phyloP scores from a whole-genome alignment of 2,329 filamentous ascomycete species.

The Ascochyta fabae region DNA sequence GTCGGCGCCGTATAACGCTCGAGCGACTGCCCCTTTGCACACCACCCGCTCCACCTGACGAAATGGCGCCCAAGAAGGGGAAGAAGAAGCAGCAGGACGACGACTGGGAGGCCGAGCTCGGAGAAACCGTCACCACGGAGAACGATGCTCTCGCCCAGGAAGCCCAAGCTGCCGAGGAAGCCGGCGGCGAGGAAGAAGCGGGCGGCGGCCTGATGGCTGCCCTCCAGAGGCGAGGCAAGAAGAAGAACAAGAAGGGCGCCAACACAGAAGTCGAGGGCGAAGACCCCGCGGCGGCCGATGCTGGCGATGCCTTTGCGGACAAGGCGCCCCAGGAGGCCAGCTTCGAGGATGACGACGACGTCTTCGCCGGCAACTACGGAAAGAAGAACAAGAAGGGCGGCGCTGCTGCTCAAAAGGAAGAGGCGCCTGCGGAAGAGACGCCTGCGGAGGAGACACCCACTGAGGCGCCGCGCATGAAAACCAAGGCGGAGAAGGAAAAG shows the following conservation, averaged over 20 bases:
- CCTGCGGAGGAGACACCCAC: conserved; percentile 21
- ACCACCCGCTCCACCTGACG: conserved; percentile 31
- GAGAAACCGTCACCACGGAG: conserved; percentile 73
- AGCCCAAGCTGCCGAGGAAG: conserved; percentile 35
- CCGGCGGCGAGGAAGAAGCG: conserved; percentile 57
- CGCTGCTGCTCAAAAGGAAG: conserved; percentile 49
- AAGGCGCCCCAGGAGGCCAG: conserved; percentile 83
- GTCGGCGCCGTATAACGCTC: conserved; percentile 7
- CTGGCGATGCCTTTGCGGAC: conserved; percentile 56
- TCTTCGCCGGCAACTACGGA: conserved; percentile 75
- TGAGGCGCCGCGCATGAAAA: conserved; percentile 69
- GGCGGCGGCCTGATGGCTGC: conserved; percentile 57
- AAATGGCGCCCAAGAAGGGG: conserved; percentile 93
- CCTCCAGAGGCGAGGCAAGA: conserved; percentile 65
- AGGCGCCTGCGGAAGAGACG: conserved; percentile 46
- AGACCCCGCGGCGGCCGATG: conserved; percentile 53
- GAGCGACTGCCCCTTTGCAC: conserved; percentile 3
- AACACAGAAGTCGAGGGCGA: conserved; percentile 76
- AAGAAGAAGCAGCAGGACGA: conserved; percentile 87
- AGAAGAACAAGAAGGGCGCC: conserved; percentile 82
- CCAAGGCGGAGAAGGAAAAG: conserved; percentile 98
- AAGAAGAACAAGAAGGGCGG: conserved; percentile 70
- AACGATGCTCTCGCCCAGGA: conserved; percentile 55
- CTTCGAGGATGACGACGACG: conserved; percentile 70
- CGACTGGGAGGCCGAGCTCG: conserved; percentile 94